phyloP scores from a whole-genome alignment of 495 filamentous ascomycete genomes.

The Xylaria nigripes region DNA sequence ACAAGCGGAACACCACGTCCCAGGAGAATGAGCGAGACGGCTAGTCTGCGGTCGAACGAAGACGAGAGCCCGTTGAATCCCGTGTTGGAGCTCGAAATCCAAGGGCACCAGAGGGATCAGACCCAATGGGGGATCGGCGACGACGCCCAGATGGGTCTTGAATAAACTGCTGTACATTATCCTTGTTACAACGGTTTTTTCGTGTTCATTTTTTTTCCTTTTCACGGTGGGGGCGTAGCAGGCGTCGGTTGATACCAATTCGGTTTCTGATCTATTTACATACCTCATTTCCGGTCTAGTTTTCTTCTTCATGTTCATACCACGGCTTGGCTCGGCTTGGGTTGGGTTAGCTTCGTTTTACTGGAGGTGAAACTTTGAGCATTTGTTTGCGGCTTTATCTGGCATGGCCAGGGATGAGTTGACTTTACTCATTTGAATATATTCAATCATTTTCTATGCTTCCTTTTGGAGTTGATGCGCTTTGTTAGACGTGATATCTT shows the following conservation, averaged over 20 bases:
- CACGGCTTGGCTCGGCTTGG: too few relatives aligned
- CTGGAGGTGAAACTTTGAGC: too few relatives aligned
- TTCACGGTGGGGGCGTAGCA: slow-evolving; percentile 9
- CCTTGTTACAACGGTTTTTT: too few relatives aligned
- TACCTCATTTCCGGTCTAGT: slow-evolving; percentile 1
- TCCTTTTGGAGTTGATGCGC: too few relatives aligned
- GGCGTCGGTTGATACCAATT: slow-evolving; percentile 30
- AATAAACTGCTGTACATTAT: slow-evolving; percentile 20
- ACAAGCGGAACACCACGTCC: slow-evolving; percentile 22
- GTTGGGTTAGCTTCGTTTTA: too few relatives aligned
- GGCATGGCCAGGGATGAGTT: too few relatives aligned
- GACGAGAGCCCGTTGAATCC: slow-evolving; percentile 28
- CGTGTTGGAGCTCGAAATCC: slow-evolving; percentile 30
- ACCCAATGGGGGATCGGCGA: slow-evolving; percentile 48
- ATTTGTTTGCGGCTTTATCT: too few relatives aligned
- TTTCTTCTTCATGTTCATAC: too few relatives aligned
- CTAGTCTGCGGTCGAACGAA: slow-evolving; percentile 27
- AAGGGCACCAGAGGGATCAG: slow-evolving; percentile 37
- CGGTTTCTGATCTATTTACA: slow-evolving; percentile 8
- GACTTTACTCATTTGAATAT: too few relatives aligned
- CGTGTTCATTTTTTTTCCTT: background rate
- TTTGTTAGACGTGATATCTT: too few relatives aligned
- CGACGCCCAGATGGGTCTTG: slow-evolving; percentile 46
- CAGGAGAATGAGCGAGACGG: slow-evolving; percentile 29
- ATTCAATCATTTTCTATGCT: too few relatives aligned